Evolutionary conservation across 768 basidiomycete genomes (phyloP).

Genomic region (Peribolospora kevripleyi): DNA sequence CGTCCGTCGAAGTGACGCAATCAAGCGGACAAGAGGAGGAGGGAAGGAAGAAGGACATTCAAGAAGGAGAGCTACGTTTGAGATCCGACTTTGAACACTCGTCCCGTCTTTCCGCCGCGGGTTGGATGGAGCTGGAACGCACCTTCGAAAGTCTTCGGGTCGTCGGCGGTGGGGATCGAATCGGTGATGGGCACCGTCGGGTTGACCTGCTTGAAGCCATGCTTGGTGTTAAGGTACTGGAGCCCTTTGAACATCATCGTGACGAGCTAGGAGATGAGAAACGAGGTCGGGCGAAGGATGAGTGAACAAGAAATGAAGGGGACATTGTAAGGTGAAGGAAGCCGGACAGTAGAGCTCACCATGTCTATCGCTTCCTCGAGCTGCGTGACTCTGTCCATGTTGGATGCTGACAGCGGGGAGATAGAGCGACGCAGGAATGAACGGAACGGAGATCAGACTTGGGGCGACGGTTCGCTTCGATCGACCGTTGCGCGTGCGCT

Average conservation of each 20-base stretch:
- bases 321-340: neutral
- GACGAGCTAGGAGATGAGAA: constrained; percentile 32
- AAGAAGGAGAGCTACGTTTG: neutral
- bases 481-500: no score
- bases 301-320: neutral
- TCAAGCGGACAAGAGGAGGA: neutral
- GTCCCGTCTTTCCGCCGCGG: no score
- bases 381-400: no score
- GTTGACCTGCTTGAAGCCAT: constrained; percentile 56
- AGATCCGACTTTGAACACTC: neutral
- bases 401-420: no score
- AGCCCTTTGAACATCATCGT: constrained; percentile 68
- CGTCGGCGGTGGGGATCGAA: constrained; percentile 45
- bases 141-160: constrained; percentile 55
- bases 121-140: constrained; percentile 1
- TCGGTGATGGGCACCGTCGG: constrained; percentile 64
- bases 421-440: no score
- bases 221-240: constrained; percentile 48
- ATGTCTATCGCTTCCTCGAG: neutral
- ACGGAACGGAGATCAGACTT: no score
- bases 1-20: neutral
- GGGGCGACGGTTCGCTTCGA: no score
- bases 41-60: neutral
- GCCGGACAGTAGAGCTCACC: neutral
- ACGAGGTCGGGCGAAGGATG: neutral